Conservation (phyloP, 2,329 filamentous ascomycete genomes). For the Exophiala xenobiotica region DNA sequence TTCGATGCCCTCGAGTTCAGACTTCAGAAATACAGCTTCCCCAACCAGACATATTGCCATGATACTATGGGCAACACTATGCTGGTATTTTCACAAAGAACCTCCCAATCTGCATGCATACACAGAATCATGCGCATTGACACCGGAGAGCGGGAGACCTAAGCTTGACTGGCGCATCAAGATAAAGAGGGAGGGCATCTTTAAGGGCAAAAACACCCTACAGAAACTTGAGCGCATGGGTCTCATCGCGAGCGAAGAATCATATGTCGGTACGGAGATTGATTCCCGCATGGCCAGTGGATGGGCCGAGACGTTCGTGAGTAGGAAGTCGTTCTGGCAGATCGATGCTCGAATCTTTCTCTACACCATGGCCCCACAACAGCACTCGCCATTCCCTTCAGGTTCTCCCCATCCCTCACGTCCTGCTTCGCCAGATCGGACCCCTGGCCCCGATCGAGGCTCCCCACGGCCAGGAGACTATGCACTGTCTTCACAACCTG, state of each 20-base stretch:
- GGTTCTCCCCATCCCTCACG: conserved; percentile 53
- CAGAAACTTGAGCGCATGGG: conserved; percentile 95
- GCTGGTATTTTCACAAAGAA: conserved; percentile 95
- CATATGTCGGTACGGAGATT: conserved; percentile 66
- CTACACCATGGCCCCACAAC: conserved; percentile 71
- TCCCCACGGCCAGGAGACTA: conserved; percentile 19
- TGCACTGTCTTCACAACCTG: conserved; percentile 8
- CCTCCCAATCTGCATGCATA: conserved; percentile 65
- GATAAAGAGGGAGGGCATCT: conserved; percentile 82
- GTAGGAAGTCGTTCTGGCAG: conserved; percentile 85
- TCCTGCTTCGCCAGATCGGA: conserved; percentile 49
- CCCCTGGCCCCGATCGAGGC: conserved; percentile 3
- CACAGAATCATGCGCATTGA: conserved; percentile 62
- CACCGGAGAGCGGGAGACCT: conserved; percentile 69
- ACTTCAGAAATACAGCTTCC: conserved; percentile 76
- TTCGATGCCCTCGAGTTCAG: conserved; percentile 74
- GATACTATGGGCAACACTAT: conserved; percentile 93
- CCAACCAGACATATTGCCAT: conserved; percentile 88
- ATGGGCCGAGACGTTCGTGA: conserved; percentile 81
- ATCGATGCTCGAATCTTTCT: conserved; percentile 82
- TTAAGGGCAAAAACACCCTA: conserved; percentile 77
- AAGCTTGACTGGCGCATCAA: conserved; percentile 83
- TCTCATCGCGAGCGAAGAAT: conserved; percentile 72
- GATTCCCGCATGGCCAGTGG: conserved; percentile 62
- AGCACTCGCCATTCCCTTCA: conserved; percentile 47